Conservation (phyloP, 257 asterid genomes). For the Solanum peruvianum region DNA sequence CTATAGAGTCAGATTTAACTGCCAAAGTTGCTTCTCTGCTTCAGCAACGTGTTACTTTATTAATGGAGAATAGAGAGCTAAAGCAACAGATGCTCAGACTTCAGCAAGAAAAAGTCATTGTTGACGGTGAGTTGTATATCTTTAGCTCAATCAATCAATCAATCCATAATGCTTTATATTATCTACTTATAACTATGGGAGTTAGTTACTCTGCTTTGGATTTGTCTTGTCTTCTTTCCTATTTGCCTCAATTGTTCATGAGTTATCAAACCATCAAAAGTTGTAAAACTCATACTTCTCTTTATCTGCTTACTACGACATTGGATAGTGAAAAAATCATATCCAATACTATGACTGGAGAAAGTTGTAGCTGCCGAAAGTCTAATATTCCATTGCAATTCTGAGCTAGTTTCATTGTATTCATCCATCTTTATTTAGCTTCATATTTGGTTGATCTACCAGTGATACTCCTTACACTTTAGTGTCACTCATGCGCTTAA, state of each 20-base stretch:
- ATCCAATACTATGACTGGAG: background rate
- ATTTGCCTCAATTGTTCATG: background rate
- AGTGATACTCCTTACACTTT: background rate
- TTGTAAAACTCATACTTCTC: background rate
- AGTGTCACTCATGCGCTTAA: background rate
- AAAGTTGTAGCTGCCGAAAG: background rate
- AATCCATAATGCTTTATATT: background rate
- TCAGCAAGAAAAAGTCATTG: constrained; percentile 45
- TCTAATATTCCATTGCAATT: background rate
- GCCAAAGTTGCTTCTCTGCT: constrained; percentile 38
- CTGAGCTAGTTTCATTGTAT: background rate
- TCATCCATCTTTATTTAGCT: background rate
- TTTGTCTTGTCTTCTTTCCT: background rate
- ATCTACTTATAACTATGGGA: background rate
- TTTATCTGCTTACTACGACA: background rate
- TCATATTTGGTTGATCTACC: background rate
- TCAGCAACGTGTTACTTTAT: constrained; percentile 46
- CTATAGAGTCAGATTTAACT: constrained; percentile 54
- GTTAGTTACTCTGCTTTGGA: background rate
- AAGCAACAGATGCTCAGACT: constrained; percentile 47
- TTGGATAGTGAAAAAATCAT: background rate
- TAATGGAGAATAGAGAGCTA: constrained; percentile 54
- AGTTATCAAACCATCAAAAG: background rate
- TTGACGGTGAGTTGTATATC: constrained; percentile 34
- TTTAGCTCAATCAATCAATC: background rate